Evolutionary conservation across 2,329 filamentous ascomycete genomes (phyloP).

Genomic region (Microcera coccophila): DNA sequence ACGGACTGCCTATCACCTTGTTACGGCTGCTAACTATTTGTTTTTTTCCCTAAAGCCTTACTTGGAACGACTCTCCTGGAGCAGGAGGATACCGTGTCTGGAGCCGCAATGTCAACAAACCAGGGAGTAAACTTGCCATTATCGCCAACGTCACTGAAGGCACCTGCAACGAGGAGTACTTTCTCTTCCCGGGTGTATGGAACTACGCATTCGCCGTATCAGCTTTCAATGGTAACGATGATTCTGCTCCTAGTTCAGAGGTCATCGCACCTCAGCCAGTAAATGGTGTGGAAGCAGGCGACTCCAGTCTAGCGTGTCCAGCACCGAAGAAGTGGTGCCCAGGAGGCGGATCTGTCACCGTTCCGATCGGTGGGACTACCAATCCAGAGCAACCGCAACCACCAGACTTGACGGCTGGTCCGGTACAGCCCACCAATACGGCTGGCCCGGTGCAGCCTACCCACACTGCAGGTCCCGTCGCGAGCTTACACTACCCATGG

Average conservation of each 20-base stretch:
- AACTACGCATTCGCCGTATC: not conserved
- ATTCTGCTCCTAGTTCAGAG: not conserved
- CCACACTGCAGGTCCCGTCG: too few relatives aligned
- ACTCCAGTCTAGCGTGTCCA: not conserved
- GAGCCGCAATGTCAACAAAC: not conserved
- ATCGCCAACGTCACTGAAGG: not conserved
- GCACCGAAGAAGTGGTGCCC: not conserved
- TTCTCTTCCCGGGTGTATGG: not conserved
- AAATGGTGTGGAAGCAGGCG: not conserved
- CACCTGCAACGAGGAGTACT: not conserved
- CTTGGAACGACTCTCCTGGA: not conserved
- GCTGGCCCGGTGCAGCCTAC: not conserved
- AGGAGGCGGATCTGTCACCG: not conserved
- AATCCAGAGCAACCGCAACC: not conserved
- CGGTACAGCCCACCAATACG: conserved; percentile 1
- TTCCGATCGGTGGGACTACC: not conserved
- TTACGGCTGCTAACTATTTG: not conserved
- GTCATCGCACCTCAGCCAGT: not conserved
- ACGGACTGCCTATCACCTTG: not conserved
- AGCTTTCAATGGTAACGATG: not conserved
- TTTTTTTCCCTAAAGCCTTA: not conserved
- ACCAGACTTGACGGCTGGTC: not conserved
- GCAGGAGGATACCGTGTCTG: not conserved
- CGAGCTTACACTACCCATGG: too few relatives aligned
- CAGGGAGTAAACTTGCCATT: not conserved